Evolutionary conservation across 768 basidiomycete species (phyloP).

Genomic region (Kockovaella imperatae): DNA sequence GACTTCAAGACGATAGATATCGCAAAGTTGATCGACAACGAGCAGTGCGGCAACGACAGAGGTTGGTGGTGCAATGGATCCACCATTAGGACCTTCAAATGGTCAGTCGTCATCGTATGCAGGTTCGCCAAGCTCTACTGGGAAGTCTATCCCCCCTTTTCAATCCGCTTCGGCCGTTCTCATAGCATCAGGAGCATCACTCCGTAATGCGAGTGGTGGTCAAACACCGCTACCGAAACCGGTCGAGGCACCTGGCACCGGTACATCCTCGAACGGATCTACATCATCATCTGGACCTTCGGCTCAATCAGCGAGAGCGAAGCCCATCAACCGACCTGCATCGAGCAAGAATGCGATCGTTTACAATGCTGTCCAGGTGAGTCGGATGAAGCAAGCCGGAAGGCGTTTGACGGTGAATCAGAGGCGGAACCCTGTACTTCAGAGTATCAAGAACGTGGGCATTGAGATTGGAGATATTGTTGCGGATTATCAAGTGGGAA

Average conservation of each 20-base stretch:
- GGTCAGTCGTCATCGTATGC: too few species aligned
- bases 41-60: too few species aligned
- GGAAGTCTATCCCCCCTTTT: too few species aligned
- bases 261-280: too few species aligned
- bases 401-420: slow-evolving; percentile 40
- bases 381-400: neutral
- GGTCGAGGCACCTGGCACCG: neutral
- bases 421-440: slow-evolving; percentile 83
- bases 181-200: neutral
- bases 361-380: slow-evolving; percentile 39
- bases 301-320: slow-evolving; percentile 1
- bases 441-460: slow-evolving; percentile 74
- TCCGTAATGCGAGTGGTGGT: slow-evolving; percentile 13
- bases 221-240: slow-evolving; percentile 11
- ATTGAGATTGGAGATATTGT: slow-evolving; percentile 93
- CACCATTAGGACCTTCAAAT: too few species aligned
- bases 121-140: too few species aligned
- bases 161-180: slow-evolving; percentile 14
- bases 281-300: too few species aligned
- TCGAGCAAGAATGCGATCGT: slow-evolving; percentile 40
- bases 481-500: slow-evolving; percentile 90
- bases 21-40: too few species aligned
- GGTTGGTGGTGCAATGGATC: too few species aligned
- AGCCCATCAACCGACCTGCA: slow-evolving; percentile 27
- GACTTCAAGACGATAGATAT: too few species aligned